Evolutionary conservation across 2,329 filamentous ascomycete species (phyloP).

Genomic region (Cercospora sesami): DNA sequence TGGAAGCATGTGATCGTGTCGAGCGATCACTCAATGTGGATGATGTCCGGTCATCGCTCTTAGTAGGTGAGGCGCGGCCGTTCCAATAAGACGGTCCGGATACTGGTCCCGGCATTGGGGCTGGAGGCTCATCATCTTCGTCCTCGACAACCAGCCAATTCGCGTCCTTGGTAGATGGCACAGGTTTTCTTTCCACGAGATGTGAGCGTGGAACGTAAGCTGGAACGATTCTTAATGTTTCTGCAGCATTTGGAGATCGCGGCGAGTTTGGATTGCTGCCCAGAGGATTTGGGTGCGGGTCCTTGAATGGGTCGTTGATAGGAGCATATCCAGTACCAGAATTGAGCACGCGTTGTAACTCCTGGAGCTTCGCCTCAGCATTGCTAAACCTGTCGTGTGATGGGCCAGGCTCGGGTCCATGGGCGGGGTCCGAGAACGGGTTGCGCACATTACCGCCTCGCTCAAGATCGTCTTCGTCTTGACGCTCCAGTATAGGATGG

Average conservation of each 20-base stretch:
- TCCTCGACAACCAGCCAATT: conserved; percentile 35
- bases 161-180: conserved; percentile 27
- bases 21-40: conserved; percentile 59
- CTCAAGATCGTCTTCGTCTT: conserved; percentile 26
- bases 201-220: conserved; percentile 26
- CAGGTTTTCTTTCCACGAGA: conserved; percentile 21
- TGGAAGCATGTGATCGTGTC: conserved; percentile 45
- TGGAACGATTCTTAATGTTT: conserved; percentile 34
- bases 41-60: conserved; percentile 57
- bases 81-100: conserved; percentile 15
- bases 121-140: conserved; percentile 16
- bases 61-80: conserved; percentile 51
- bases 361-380: conserved; percentile 23
- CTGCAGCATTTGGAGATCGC: conserved; percentile 15
- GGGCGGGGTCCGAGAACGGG: conserved; percentile 44
- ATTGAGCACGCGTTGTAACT: conserved; percentile 22
- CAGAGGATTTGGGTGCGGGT: conserved; percentile 42
- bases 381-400: conserved; percentile 18
- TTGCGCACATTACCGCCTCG: conserved; percentile 25
- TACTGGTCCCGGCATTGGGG: not conserved
- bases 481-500: conserved; percentile 28
- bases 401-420: conserved; percentile 30
- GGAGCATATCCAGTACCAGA: conserved; percentile 11
- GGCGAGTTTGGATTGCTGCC: conserved; percentile 39
- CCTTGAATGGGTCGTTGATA: conserved; percentile 43